Evolutionary conservation across 495 filamentous ascomycete genomes (phyloP).

Genomic region (Clavariopsis aquatica): DNA sequence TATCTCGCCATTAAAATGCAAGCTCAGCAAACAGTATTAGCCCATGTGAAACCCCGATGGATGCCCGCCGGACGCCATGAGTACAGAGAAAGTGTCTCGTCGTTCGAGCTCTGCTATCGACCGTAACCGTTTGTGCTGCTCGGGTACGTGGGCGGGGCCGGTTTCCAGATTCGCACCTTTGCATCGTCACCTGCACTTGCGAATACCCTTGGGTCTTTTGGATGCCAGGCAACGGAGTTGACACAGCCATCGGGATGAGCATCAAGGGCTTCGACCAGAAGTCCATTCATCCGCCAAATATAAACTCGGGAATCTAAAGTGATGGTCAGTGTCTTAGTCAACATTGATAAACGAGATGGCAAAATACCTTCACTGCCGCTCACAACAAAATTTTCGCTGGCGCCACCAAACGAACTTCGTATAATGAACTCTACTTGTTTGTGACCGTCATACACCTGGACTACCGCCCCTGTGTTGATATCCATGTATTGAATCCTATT

Average conservation of each 20-base stretch:
- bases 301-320: conserved; percentile 69
- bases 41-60: not conserved
- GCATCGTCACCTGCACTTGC: conserved; percentile 88
- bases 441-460: conserved; percentile 73
- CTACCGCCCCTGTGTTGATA: conserved; percentile 68
- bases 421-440: conserved; percentile 73
- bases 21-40: not conserved
- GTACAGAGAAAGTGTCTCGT: not conserved
- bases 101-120: conserved; percentile 3
- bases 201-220: conserved; percentile 77
- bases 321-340: conserved; percentile 12
- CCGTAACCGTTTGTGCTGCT: conserved; percentile 15
- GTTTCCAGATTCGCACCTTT: conserved; percentile 67
- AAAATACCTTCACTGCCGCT: conserved; percentile 84
- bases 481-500: conserved; percentile 75
- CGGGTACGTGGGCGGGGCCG: not conserved
- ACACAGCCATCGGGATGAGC: conserved; percentile 75
- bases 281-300: conserved; percentile 84
- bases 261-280: conserved; percentile 70
- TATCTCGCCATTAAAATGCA: conserved; percentile 7
- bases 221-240: conserved; percentile 93
- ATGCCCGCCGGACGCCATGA: conserved; percentile 8
- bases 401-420: conserved; percentile 80
- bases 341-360: not conserved
- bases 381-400: conserved; percentile 84